Conservation (phyloP, 2,329 filamentous ascomycete genomes). For the Clonostachys byssicola region DNA sequence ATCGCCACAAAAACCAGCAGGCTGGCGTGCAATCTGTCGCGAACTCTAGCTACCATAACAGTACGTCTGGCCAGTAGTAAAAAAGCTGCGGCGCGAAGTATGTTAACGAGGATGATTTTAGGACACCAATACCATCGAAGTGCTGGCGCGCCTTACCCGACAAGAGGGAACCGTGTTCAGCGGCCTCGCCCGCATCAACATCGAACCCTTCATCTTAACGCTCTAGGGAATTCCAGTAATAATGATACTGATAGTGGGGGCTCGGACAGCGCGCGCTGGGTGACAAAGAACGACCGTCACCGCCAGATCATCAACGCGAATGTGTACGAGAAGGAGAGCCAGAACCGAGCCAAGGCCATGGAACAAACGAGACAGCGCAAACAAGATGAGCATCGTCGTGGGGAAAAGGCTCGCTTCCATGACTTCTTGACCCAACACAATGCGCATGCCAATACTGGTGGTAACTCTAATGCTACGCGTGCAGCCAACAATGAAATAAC, state of each 20-base stretch:
- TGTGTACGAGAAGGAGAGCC: slow-evolving; percentile 70
- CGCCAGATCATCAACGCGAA: slow-evolving; percentile 79
- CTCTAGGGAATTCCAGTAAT: slow-evolving; percentile 25
- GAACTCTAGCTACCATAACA: no score
- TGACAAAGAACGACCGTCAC: slow-evolving; percentile 71
- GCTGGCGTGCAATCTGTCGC: slow-evolving; percentile 17
- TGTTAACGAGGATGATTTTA: slow-evolving; percentile 13
- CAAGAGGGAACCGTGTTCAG: slow-evolving; percentile 26
- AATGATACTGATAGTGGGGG: slow-evolving; percentile 19
- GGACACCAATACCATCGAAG: slow-evolving; percentile 22
- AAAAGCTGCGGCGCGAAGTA: background rate
- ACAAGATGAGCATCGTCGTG: slow-evolving; percentile 45
- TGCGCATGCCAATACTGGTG: slow-evolving; percentile 6
- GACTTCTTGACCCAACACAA: slow-evolving; percentile 19
- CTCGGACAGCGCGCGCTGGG: slow-evolving; percentile 44
- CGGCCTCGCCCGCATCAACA: slow-evolving; percentile 34
- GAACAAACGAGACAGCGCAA: slow-evolving; percentile 63
- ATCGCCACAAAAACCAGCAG: slow-evolving; percentile 68
- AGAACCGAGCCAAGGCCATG: slow-evolving; percentile 65
- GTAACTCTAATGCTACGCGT: slow-evolving; percentile 12
- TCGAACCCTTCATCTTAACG: slow-evolving; percentile 62
- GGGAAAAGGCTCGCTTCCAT: slow-evolving; percentile 55
- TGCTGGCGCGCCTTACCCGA: slow-evolving; percentile 22
- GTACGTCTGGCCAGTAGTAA: no score
- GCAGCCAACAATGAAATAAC: slow-evolving; percentile 54